Evolutionary conservation across 805 yeast genomes (phyloP).

Genomic region (Candida coquimbonensis): DNA sequence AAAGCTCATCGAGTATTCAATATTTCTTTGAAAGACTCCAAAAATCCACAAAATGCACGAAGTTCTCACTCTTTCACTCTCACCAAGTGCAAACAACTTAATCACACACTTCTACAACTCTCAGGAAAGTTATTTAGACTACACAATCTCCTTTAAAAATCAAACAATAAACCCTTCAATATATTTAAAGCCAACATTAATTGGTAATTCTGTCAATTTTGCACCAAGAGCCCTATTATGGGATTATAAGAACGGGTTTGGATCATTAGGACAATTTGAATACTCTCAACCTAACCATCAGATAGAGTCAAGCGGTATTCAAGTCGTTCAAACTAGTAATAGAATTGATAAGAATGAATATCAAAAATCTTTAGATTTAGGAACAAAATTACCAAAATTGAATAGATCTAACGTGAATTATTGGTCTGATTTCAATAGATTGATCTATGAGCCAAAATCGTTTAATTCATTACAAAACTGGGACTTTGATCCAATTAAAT

Average conservation of each 20-base stretch:
- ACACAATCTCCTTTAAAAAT: slow-evolving; percentile 25
- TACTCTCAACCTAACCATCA: slow-evolving; percentile 24
- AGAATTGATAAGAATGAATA: slow-evolving; percentile 46
- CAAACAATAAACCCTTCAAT: slow-evolving; percentile 36
- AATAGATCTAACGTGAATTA: slow-evolving; percentile 38
- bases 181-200: slow-evolving; percentile 36
- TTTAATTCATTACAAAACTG: slow-evolving; percentile 52
- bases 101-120: slow-evolving; percentile 73
- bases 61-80: slow-evolving; percentile 61
- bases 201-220: slow-evolving; percentile 43
- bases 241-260: slow-evolving; percentile 75
- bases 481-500: slow-evolving; percentile 39
- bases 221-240: slow-evolving; percentile 80
- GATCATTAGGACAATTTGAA: slow-evolving; percentile 53
- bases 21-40: not conserved
- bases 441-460: slow-evolving; percentile 58
- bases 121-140: slow-evolving; percentile 65
- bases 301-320: slow-evolving; percentile 9
- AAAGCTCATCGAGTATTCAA: no score
- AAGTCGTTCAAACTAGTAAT: slow-evolving; percentile 28
- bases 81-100: slow-evolving; percentile 71
- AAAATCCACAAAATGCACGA: slow-evolving; percentile 49
- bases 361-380: slow-evolving; percentile 56
- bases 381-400: slow-evolving; percentile 30
- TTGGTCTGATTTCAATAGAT: slow-evolving; percentile 78